phyloP scores from a whole-genome alignment of 306 rosid genomes.

The Cucumis cinereus region DNA sequence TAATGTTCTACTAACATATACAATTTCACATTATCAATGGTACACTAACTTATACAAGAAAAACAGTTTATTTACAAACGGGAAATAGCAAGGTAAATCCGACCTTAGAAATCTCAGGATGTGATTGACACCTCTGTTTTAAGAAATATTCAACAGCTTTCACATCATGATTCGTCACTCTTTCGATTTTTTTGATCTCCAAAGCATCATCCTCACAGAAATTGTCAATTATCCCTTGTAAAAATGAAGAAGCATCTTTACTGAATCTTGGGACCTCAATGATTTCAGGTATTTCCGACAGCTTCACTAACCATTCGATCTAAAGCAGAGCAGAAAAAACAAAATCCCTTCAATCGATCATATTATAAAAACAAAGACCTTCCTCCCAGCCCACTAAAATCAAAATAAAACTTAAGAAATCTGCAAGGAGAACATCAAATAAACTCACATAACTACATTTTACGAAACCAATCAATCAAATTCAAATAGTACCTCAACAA shows the following conservation, averaged over 20 bases:
- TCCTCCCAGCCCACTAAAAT: background rate
- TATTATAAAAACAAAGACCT: background rate
- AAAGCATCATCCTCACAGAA: slow-evolving; percentile 47
- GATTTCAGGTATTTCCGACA: slow-evolving; percentile 52
- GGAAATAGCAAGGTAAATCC: slow-evolving; percentile 1
- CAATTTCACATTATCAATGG: background rate
- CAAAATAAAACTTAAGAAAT: background rate
- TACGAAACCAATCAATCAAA: background rate
- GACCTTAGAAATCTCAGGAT: slow-evolving; percentile 60
- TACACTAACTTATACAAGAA: background rate
- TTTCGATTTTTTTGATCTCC: slow-evolving; percentile 66
- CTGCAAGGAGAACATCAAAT: background rate
- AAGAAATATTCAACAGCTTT: slow-evolving; percentile 87
- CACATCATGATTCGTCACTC: slow-evolving; percentile 71
- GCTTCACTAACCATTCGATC: slow-evolving; percentile 71
- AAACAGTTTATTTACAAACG: background rate
- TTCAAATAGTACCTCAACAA: slow-evolving; percentile 44
- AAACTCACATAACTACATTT: background rate
- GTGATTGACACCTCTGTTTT: slow-evolving; percentile 58
- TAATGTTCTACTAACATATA: background rate
- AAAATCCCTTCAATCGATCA: background rate
- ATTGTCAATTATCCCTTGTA: slow-evolving; percentile 42
- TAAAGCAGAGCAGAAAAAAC: slow-evolving; percentile 6
- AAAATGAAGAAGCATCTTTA: slow-evolving; percentile 34
- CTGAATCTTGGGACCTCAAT: slow-evolving; percentile 67